A percentile compares a stretch with the other conserved stretches of the same genome.
phyloP scores from a whole-genome alignment of 2,329 filamentous ascomycete genomes.

The Pseudofabraea citricarpa region DNA sequence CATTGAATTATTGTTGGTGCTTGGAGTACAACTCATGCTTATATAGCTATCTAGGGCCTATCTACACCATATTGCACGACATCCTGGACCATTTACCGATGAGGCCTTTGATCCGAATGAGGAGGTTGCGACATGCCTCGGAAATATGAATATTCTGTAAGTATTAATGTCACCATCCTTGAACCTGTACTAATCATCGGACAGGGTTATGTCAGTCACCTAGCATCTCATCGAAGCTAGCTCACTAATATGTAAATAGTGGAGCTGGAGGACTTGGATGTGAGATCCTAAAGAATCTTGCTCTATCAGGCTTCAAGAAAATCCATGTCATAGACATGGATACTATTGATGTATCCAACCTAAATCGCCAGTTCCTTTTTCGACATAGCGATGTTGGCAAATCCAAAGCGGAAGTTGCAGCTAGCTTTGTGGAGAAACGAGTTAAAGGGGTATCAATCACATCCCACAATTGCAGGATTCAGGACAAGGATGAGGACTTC shows the following conservation, averaged over 20 bases:
- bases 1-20: too few species aligned
- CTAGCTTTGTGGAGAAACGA: conserved; percentile 82
- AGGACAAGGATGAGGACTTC: conserved; percentile 93
- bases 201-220: conserved; percentile 27
- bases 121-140: conserved; percentile 50
- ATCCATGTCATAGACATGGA: conserved; percentile 99
- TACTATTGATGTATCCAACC: conserved; percentile 96
- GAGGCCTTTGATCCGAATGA: conserved; percentile 43
- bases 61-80: conserved; percentile 74
- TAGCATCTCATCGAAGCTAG: not conserved
- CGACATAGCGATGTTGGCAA: conserved; percentile 87
- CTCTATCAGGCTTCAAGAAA: conserved; percentile 90
- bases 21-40: too few species aligned
- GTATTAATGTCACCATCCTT: conserved; percentile 28
- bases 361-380: conserved; percentile 97
- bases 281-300: conserved; percentile 94
- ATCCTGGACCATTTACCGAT: conserved; percentile 77
- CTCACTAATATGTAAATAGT: conserved; percentile 41
- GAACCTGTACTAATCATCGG: not conserved
- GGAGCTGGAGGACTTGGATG: conserved; percentile 93
- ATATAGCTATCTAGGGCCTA: conserved; percentile 82
- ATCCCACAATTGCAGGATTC: conserved; percentile 89
- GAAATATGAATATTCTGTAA: conserved; percentile 71
- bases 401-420: conserved; percentile 89
- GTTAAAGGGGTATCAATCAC: conserved; percentile 91